Conservation (phyloP, 371 early-diverging fungal species). For the Dinochytrium kinnereticum region DNA sequence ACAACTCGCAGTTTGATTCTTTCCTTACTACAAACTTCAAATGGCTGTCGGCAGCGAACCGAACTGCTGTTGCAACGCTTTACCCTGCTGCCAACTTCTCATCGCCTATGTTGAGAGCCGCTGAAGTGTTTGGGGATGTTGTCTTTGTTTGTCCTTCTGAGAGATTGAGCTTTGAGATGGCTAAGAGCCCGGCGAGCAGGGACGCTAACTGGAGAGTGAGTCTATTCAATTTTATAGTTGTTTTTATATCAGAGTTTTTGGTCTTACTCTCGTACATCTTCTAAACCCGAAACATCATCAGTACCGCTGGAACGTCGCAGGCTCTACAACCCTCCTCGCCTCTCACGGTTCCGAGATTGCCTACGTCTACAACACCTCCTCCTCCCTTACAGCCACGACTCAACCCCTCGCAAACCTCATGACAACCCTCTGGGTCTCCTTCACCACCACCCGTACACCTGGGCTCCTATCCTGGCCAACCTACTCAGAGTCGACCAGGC, state of each 20-base stretch:
- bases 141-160: slow-evolving; percentile 15
- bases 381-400: too few species aligned
- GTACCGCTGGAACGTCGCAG: neutral
- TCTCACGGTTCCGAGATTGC: neutral
- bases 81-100: neutral
- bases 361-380: slow-evolving; percentile 1
- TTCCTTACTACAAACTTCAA: neutral
- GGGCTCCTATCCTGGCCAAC: neutral
- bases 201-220: neutral
- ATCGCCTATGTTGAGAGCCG: neutral
- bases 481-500: neutral
- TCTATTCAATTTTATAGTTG: neutral
- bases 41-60: slow-evolving; percentile 1
- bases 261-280: too few species aligned
- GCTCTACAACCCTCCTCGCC: neutral
- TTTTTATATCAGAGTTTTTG: too few species aligned
- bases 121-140: slow-evolving; percentile 9
- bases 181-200: neutral
- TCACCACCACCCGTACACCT: neutral
- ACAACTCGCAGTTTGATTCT: neutral
- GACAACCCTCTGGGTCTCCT: neutral
- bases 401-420: neutral
- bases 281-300: neutral
- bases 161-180: neutral
- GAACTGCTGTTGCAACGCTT: neutral